These are phyloP conservation scores for Trametes cingulata DNA, from an alignment of 768 basidiomycete genomes.

Conservation along the genomic window DNA sequence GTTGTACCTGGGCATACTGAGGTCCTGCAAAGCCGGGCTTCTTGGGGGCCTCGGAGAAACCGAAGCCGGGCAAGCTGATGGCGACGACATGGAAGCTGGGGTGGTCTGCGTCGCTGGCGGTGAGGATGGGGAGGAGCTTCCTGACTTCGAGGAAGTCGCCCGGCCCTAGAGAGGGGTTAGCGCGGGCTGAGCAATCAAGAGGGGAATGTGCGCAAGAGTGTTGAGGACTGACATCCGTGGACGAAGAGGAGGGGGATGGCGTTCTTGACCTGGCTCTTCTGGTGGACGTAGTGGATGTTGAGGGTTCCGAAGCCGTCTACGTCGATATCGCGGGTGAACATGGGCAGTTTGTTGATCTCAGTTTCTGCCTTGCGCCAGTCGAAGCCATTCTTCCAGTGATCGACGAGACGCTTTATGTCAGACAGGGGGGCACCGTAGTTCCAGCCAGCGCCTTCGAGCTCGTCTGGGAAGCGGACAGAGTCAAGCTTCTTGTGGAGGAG, in stretches of 20 bases:
- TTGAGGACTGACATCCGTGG: constrained; percentile 52
- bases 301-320: constrained; percentile 49
- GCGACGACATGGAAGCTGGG: constrained; percentile 68
- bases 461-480: constrained; percentile 31
- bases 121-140: constrained; percentile 58
- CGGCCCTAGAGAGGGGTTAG: constrained; percentile 46
- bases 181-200: not conserved
- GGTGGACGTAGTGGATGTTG: constrained; percentile 55
- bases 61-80: constrained; percentile 58
- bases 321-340: constrained; percentile 53
- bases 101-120: constrained; percentile 38
- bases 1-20: constrained; percentile 57
- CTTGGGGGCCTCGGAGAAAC: constrained; percentile 58
- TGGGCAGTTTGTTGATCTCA: constrained; percentile 54
- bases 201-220: too few species aligned
- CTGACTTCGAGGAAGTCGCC: constrained; percentile 58
- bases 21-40: constrained; percentile 48
- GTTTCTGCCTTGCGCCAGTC: constrained; percentile 59
- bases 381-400: constrained; percentile 52
- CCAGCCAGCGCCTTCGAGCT: constrained; percentile 29
- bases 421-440: constrained; percentile 42
- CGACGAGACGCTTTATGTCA: constrained; percentile 48
- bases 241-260: constrained; percentile 63
- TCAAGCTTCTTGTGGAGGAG: constrained; percentile 28
- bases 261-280: constrained; percentile 17